Base-by-base conservation (phyloP, 257 asterid species). In the Eustoma russellianum region DNA sequence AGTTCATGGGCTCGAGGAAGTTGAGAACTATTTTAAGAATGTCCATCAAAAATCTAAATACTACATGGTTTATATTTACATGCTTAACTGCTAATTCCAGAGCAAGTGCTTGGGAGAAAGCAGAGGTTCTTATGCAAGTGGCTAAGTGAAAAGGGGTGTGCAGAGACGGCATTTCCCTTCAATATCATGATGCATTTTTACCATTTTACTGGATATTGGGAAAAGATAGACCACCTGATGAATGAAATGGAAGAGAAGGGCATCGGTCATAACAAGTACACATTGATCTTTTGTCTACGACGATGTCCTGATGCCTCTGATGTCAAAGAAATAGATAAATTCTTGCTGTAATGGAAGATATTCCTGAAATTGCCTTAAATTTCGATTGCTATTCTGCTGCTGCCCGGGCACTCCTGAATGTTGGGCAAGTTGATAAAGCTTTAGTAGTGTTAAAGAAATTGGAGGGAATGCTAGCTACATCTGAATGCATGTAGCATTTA, bases 181-280 rank as follows among this genome's bases (percentile, higher is more conserved):
- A 83, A 73, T 62, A 78, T 81, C 50, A 59, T 86, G 80, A 86
- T 86, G 94, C 72, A 71, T 50, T 64, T 86, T 5, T 61, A 83
- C 52, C 72, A 49, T 68, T 66, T 52, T 18, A 50, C 66, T 60
- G 81, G 84, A 86, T 73, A 83, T 86, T 24, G 30, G 30, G 30
- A 4, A 24, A 24, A 48, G 79, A 50, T 91, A 81, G 76, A 66
- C 49, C 56, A 41, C 52, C 30, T 24, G 30, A 24, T 24, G 30
- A 24, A 24, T 24, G 30, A 24, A 24, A 24, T 24, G 92, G 75
- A 77, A 58, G 64, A 40, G 3, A 74, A 67, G 59, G 77, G 86
- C 55, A 33, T 59, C 60, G 30, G 30, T 24, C 30, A 24, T 55
- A 85, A 81, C 60, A 53, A 52, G 7, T 75, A 68, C 70, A 79